A percentile compares a stretch with the other conserved stretches of the same genome.
Evolutionary conservation across 352 stramenopile genomes (phyloP).

Genomic region (Blastocystis sp.): DNA sequence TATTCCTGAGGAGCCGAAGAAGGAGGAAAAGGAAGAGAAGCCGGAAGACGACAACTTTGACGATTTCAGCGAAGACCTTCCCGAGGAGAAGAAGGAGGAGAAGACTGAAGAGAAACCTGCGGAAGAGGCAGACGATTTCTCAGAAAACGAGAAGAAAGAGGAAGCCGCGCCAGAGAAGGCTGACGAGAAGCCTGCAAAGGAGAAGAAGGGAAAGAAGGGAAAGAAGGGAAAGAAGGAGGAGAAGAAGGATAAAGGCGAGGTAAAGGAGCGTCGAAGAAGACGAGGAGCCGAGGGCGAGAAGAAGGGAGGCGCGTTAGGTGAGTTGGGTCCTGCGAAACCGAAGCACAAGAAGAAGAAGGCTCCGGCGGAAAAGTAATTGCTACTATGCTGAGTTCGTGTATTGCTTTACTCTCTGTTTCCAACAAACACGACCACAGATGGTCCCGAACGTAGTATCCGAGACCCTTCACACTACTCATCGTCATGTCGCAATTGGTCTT

Average conservation of each 20-base stretch:
- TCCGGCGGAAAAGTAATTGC: slow-evolving; percentile 7
- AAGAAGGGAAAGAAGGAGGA: slow-evolving; percentile 41
- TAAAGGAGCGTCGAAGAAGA: slow-evolving; percentile 39
- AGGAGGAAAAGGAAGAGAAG: neutral
- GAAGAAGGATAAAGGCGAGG: slow-evolving; percentile 4
- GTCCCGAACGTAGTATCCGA: neutral
- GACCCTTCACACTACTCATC: neutral
- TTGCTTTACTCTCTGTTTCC: neutral
- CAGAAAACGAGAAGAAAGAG: neutral
- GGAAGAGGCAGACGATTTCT: neutral
- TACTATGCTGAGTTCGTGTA: slow-evolving; percentile 1
- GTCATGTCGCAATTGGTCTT: neutral
- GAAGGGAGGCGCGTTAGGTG: neutral
- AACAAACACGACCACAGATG: neutral
- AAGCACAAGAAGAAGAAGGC: slow-evolving; percentile 57
- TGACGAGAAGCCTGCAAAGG: neutral
- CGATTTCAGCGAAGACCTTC: neutral
- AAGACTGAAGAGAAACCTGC: neutral
- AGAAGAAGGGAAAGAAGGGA: neutral
- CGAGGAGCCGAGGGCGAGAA: neutral
- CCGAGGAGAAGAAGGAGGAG: slow-evolving; percentile 28
- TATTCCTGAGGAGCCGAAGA: neutral
- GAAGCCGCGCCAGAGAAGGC: neutral
- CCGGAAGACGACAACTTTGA: neutral
- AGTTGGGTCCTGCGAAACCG: neutral